Base-by-base conservation (phyloP, 75 land plant genomes). In the Sequoia sempervirens region DNA sequence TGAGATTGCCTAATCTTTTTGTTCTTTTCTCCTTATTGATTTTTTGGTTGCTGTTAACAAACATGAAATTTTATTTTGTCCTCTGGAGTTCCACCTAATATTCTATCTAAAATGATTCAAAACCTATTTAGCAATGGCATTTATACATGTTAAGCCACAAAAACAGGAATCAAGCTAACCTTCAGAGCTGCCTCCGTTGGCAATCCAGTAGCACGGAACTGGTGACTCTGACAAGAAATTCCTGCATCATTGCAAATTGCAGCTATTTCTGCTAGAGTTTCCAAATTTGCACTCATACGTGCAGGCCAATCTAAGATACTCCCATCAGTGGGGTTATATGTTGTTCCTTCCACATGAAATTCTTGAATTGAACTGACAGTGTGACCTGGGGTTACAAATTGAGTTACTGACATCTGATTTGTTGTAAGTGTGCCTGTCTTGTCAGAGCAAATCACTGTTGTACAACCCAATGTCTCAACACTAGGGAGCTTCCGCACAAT, bases 161-260 rank as follows among this genome's bases (percentile, higher is more conserved):
- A 47, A 70, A 70, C 36, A 11, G 36, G 13, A 30, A 70, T 2
- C 32, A 12, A 23, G 32, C 32, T 23, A 7, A 96, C 98, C 96
- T 96, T 96, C 1, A 96, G 85, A 83, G 98, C 98, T 37, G 98
- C 96, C 64, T 96, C 98, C 20, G 98, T 96, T 40, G 98, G 98
- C 92, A 94, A 82, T 14, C 98, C 98, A 58, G 90, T 90, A 8
- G 93, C 95, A 53, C 83, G 85, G 56, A 93, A 92, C 7, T 87
- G 89, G 43, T 85, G 86, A 36, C 83, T 89, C 81, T 86, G 81
- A 80, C 53, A 90, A 41, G 43, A 85, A 74, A 96, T 80, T 28
- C 95, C 94, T 72, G 98, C 91, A 90, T 96, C 97, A 86, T 96
- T 96, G 86, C 97, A 94, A 52, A 93, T 84, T 8, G 95, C 93